Base-by-base conservation (phyloP, 768 basidiomycete genomes). In the Boletus bicolor region DNA sequence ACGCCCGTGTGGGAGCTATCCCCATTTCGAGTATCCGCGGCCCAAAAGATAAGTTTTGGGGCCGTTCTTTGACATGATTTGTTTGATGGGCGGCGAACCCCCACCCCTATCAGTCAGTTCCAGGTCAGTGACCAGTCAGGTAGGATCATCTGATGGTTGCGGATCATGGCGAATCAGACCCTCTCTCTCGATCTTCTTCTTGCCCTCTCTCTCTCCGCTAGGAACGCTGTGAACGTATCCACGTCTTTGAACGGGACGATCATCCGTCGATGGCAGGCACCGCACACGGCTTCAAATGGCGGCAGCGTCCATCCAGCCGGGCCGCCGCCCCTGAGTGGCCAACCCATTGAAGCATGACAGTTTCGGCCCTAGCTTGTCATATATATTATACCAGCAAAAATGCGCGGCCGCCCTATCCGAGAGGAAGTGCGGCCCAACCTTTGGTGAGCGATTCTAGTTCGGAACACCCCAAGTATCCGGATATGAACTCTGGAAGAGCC, bases 51-150 rank as follows among this genome's bases (percentile, higher is more conserved):
- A 11, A 19, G 36, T 28, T 28, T 30, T 30, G 28, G 7, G 28
- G 6, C 24, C 39, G 9, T 51, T 21, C 28, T 36, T 36, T 48
- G 35, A 26, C 35, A 9, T 49, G 10, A 19, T 3, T 36, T 28
- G 50, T 37, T 39, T 50, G 49, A 50, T 56, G 59, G 53, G 44
- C 59, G 57, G 48, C 44, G 39, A 35, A 19, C 34, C n/a, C n/a
- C 45, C 21, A 24, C 21, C 24, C 56, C 57, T 58, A 58, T 58
- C 57, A 39, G 49, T 44, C 56, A 26, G 26, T 36, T 24, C 12
- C 15, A 21, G 9, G 17, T 26, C 8, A 28, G 15, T 38, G 48
- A 26, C 48, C 26, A 34, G 51, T 57, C 45, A 38, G 39, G 42
- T 15, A 26, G 50, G 24, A 51, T 34, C 14, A 44, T 15, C 44